Base-by-base conservation (phyloP, 1,139 yeast genomes). In the Diutina sp. region DNA sequence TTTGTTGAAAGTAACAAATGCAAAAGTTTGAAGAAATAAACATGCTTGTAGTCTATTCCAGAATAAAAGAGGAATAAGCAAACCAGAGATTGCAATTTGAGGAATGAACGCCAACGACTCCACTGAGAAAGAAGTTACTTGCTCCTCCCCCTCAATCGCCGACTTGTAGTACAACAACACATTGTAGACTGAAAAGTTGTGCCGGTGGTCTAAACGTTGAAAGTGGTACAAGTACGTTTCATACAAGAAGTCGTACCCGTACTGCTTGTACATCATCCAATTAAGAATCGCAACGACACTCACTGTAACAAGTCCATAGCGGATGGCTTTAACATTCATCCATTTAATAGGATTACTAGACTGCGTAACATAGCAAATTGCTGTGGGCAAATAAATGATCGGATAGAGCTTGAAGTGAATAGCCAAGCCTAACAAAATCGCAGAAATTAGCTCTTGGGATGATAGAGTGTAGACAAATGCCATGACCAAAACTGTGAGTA, bases 391-490 rank as follows among this genome's bases (percentile, higher is more conserved):
- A 68, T 93, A 93, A 25, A 93, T 89, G 32, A 93, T 73, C 0
- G 99, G 99, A 66, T 93, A 93, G 7, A 93, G 80, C 67, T 93
- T 93, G 73, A 91, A 85, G 71, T 93, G 99, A 52, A 91, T 83
- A 0, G 96, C 81, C 3, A 89, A 63, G 0, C 98, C 99, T 45
- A 85, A 77, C 61, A 80, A 68, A 0, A 86, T 46, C 0, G 95
- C 97, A 1, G 90, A 80, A 41, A 71, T 63, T 45, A 56, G 56
- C 14, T 72, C 65, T 1, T 71, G 69, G 11, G 66, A 66, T 45
- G 72, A 58, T 46, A 82, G 64, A 50, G 62, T 69, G 61, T 80
- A 83, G 1, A 88, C 72, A 51, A 85, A 73, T 14, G 78, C 67
- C 78, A 90, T 80, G 3, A 90, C 79, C 63, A 91, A 73, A 30